Evolutionary conservation across 148 eudicot genomes (phyloP), one percentile per base, ranked within the genome.

Genomic region (Rhododendron williamsianum): DNA sequence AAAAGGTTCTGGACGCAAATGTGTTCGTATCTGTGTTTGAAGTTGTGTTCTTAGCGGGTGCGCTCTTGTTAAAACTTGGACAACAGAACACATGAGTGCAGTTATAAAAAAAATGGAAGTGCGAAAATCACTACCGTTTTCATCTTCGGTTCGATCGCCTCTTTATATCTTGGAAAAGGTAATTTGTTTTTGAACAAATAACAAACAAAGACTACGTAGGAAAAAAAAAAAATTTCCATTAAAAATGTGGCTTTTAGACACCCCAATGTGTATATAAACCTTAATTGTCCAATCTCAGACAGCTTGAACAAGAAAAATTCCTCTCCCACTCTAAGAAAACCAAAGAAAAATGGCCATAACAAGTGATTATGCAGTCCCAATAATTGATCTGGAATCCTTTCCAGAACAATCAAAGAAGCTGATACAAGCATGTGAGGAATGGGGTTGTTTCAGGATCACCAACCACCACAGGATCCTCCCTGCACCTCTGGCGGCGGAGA

Each of bases 371-470:
- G 71, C 71, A 23, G 71, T 93, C 56, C 93, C 95, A 56, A 88
- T 90, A 83, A 87, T 94, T 33, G 92, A 93, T 84, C 35, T 93
- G n/a, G 81, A 90, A 35, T 88, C 89, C 33, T 81, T 87, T 19
- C 85, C 92, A 19, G 30, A 19, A 2, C 83, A 91, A 11, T 78
- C 90, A n/a, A 4, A 78, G 80, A 87, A 87, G 54, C 65, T 95
- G 87, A 87, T 90, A 4, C 82, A 86, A 84, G 94, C 91, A 15
- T 88, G 93, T 78, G 90, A 89, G 74, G 92, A 89, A 45, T 90
- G 93, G 94, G 97, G 95, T 3, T 91, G 94, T 41, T 94, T 93
- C 87, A 86, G 98, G 87, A 74, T 95, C 63, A 67, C 87, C 46
- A 94, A 94, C 89, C 92, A 92, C 83, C 88, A 87, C 16, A 86